Evolutionary conservation across 139 green algal species (phyloP).

Genomic region (Astrephomene gubernaculifera): DNA sequence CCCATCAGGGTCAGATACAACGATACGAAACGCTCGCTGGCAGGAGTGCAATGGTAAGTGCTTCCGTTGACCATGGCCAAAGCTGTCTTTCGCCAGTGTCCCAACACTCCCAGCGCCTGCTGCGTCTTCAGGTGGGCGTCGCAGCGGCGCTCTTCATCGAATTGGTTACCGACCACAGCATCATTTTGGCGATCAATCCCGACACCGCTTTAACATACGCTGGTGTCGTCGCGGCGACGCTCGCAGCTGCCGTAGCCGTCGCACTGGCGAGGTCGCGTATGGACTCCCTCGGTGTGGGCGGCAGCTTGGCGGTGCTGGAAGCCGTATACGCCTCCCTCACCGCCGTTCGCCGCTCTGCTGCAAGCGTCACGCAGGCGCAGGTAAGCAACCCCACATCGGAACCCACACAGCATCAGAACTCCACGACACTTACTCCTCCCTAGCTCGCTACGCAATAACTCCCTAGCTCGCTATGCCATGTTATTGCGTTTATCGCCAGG

Average conservation of each 20-base stretch:
- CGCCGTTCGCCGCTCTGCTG: slow-evolving; percentile 26
- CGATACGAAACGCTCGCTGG: slow-evolving; percentile 31
- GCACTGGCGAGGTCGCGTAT: background rate
- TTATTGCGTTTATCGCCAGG: too few species aligned
- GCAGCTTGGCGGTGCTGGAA: slow-evolving; percentile 3
- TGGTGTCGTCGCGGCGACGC: background rate
- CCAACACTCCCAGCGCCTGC: background rate
- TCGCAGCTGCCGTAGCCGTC: background rate
- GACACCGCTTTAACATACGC: background rate
- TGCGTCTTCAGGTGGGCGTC: slow-evolving; percentile 1
- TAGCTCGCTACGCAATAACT: too few species aligned
- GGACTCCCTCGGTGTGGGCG: too few species aligned
- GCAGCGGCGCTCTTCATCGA: background rate
- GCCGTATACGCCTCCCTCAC: slow-evolving; percentile 27
- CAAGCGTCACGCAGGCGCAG: slow-evolving; percentile 23
- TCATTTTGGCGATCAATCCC: background rate
- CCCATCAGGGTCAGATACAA: background rate
- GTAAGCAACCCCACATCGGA: background rate
- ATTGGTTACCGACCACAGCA: background rate
- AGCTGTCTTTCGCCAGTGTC: background rate
- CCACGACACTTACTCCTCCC: too few species aligned
- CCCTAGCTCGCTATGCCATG: too few species aligned
- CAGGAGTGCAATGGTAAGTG: slow-evolving; percentile 29
- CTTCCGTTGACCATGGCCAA: background rate
- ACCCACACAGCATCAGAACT: too few species aligned